These are phyloP conservation scores for Stagonosporopsis rhizophila DNA, from an alignment of 2,329 filamentous ascomycete species.

Conservation along the genomic window DNA sequence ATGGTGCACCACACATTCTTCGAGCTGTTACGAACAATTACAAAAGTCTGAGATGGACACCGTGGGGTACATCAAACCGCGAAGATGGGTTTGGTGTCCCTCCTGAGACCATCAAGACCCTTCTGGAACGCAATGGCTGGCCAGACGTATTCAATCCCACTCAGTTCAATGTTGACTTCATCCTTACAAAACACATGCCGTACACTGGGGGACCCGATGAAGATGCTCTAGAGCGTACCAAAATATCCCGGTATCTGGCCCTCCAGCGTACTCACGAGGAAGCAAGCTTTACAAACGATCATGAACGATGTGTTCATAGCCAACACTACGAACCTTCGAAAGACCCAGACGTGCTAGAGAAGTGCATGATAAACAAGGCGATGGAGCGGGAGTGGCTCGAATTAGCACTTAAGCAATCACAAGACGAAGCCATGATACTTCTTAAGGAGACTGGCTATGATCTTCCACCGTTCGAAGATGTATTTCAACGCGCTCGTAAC, in stretches of 20 bases:
- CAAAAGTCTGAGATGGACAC: constrained; percentile 14
- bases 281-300: constrained; percentile 1
- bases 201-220: constrained; percentile 10
- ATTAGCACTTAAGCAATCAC: constrained; percentile 17
- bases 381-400: constrained; percentile 8
- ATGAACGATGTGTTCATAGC: not conserved
- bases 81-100: constrained; percentile 12
- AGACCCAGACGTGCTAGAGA: constrained; percentile 6
- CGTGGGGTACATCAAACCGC: constrained; percentile 23
- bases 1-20: constrained; percentile 17
- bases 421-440: constrained; percentile 11
- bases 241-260: constrained; percentile 17
- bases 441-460: constrained; percentile 5
- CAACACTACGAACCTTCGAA: not conserved
- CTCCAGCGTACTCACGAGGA: constrained; percentile 12
- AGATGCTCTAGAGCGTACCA: constrained; percentile 1
- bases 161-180: constrained; percentile 23
- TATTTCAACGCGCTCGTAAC: not conserved
- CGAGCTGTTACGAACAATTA: constrained; percentile 18
- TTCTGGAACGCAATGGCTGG: constrained; percentile 22
- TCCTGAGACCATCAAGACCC: not conserved
- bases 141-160: constrained; percentile 9
- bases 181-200: constrained; percentile 17
- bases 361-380: constrained; percentile 9
- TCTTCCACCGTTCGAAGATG: constrained; percentile 5